Conservation (phyloP, 805 yeast genomes). For the Ogataea wickerhamii region DNA sequence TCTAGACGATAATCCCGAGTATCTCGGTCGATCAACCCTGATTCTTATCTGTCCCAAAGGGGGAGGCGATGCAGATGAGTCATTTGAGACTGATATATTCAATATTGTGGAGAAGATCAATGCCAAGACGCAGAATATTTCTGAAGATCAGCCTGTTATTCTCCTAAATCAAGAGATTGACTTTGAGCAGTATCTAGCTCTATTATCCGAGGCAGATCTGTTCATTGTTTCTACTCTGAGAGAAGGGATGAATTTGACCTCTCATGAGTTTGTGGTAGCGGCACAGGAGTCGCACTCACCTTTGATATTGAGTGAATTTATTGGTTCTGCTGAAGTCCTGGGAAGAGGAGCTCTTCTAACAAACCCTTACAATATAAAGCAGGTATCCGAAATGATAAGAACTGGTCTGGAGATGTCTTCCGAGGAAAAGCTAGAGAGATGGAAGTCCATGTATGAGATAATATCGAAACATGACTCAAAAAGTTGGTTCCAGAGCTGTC, state of each 20-base stretch:
- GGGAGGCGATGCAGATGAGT: conserved; percentile 47
- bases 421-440: conserved; percentile 56
- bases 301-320: conserved; percentile 83
- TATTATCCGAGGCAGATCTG: conserved; percentile 78
- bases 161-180: conserved; percentile 84
- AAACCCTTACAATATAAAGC: conserved; percentile 85
- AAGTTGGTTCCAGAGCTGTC: conserved; percentile 64
- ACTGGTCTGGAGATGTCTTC: conserved; percentile 60
- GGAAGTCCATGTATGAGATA: conserved; percentile 57
- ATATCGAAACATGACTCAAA: conserved; percentile 67
- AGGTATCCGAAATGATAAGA: conserved; percentile 61
- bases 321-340: conserved; percentile 86
- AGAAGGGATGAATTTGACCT: conserved; percentile 95
- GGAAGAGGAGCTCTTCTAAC: conserved; percentile 67
- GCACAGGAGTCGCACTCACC: conserved; percentile 72
- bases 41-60: conserved; percentile 78
- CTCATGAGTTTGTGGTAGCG: conserved; percentile 88
- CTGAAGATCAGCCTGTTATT: conserved; percentile 79
- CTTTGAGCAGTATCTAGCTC: conserved; percentile 84
- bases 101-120: conserved; percentile 83
- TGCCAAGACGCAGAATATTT: conserved; percentile 65
- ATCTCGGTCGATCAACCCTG: conserved; percentile 63
- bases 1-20: conserved; percentile 66
- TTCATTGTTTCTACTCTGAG: conserved; percentile 89
- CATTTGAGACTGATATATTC: conserved; percentile 69